phyloP scores from a whole-genome alignment of 1,284 basidiomycete genomes.

The Microbotryum lychnidis-dioicae region DNA sequence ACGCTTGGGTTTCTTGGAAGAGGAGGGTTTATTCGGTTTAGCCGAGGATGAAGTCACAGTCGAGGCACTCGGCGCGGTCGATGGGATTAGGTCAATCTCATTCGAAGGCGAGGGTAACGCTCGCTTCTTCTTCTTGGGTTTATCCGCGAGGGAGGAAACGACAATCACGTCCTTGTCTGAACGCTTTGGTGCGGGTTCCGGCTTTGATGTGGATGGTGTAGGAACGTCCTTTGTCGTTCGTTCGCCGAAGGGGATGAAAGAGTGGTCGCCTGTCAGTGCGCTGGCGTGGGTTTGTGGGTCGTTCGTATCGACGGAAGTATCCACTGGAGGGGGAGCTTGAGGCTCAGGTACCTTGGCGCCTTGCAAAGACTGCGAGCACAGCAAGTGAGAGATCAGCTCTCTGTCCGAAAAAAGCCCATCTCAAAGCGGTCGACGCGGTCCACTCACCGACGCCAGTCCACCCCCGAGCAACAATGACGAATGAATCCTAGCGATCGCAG shows the following conservation, averaged over 20 bases:
- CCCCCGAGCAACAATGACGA: conserved; percentile 48
- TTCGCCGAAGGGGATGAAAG: conserved; percentile 24
- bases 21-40: conserved; percentile 12
- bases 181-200: conserved; percentile 3
- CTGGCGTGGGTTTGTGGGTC: neutral
- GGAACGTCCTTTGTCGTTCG: conserved; percentile 33
- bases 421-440: neutral
- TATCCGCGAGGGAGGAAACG: conserved; percentile 49
- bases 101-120: conserved; percentile 46
- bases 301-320: too few relatives aligned
- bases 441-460: conserved; percentile 42
- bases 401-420: neutral
- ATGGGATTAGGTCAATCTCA: neutral
- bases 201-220: conserved; percentile 1
- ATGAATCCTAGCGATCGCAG: conserved; percentile 45
- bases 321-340: too few relatives aligned
- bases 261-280: conserved; percentile 17
- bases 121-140: conserved; percentile 50
- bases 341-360: too few relatives aligned
- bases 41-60: neutral
- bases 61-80: neutral
- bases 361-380: conserved; percentile 3
- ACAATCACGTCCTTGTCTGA: conserved; percentile 55
- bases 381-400: neutral
- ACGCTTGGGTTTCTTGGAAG: conserved; percentile 27